Evolutionary conservation across 1,284 basidiomycete genomes (phyloP).

Genomic region (Salmacisia buchloeana): DNA sequence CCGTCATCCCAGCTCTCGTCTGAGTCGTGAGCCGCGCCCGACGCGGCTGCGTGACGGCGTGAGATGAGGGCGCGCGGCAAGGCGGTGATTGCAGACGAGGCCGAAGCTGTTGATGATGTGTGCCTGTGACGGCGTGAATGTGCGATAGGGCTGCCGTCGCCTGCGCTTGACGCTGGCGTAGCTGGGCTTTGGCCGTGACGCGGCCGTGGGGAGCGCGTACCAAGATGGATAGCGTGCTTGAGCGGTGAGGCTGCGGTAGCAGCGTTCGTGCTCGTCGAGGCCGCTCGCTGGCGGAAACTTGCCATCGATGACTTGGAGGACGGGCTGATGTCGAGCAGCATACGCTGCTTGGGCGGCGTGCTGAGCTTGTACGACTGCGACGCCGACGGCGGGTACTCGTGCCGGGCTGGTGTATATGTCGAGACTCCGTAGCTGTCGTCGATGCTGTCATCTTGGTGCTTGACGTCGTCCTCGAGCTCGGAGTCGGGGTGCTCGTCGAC

Average conservation of each 20-base stretch:
- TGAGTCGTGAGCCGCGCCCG: background rate
- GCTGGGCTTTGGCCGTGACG: too few species aligned
- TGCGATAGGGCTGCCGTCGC: background rate
- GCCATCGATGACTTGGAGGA: background rate
- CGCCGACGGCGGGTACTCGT: background rate
- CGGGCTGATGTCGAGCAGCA: background rate
- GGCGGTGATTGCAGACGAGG: background rate
- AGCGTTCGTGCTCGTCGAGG: too few species aligned
- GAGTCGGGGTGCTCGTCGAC: too few species aligned
- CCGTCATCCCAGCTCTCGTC: constrained; percentile 9
- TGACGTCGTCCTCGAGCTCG: too few species aligned
- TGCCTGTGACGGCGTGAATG: background rate
- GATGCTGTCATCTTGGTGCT: too few species aligned
- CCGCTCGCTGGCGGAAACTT: too few species aligned
- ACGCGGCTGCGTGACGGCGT: background rate
- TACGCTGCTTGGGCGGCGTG: background rate
- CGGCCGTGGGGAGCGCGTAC: too few species aligned
- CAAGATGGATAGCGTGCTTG: background rate
- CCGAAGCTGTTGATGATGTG: background rate
- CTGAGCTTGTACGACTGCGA: background rate
- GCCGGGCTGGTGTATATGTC: background rate
- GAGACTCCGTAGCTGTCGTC: too few species aligned
- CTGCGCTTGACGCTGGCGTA: too few species aligned
- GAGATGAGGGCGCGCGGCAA: background rate
- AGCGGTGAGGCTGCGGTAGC: background rate